Evolutionary conservation across 208 protist species (phyloP).

Genomic region (Novymonas esmeraldas): DNA sequence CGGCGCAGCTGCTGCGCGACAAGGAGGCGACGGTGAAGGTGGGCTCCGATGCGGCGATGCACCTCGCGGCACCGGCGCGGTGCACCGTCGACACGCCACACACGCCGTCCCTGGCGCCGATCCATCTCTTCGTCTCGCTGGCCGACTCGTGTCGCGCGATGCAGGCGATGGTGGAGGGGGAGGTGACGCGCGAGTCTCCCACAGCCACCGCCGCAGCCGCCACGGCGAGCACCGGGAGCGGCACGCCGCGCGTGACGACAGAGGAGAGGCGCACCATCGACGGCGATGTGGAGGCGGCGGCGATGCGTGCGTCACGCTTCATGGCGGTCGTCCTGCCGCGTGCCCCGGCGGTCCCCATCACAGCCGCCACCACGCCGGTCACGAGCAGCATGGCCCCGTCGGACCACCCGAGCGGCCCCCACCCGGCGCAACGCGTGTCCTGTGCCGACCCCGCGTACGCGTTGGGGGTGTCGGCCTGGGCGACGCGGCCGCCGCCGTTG

Average conservation of each 20-base stretch:
- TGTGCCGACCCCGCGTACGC: neutral
- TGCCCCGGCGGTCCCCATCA: slow-evolving; percentile 36
- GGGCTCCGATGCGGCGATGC: slow-evolving; percentile 19
- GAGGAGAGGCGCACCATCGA: slow-evolving; percentile 33
- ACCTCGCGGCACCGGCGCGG: slow-evolving; percentile 15
- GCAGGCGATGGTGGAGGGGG: slow-evolving; percentile 34
- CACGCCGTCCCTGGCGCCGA: slow-evolving; percentile 34
- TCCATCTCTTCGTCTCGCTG: slow-evolving; percentile 47
- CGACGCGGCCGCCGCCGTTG: slow-evolving; percentile 23
- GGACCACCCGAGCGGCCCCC: neutral
- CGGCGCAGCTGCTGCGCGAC: slow-evolving; percentile 26
- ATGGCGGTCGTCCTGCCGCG: slow-evolving; percentile 52
- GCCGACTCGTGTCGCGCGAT: slow-evolving; percentile 25
- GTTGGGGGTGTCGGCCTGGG: slow-evolving; percentile 22
- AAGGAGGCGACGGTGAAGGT: slow-evolving; percentile 23
- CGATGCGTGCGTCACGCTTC: slow-evolving; percentile 53
- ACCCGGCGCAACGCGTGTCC: neutral
- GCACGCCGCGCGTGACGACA: neutral
- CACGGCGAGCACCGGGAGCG: neutral
- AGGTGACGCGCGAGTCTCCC: neutral
- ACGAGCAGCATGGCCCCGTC: neutral
- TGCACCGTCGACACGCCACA: slow-evolving; percentile 9
- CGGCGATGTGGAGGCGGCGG: slow-evolving; percentile 46
- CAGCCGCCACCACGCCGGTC: slow-evolving; percentile 5
- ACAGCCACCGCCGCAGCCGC: neutral